Evolutionary conservation across 768 basidiomycete genomes (phyloP).

Genomic region (Mycena latifolia): DNA sequence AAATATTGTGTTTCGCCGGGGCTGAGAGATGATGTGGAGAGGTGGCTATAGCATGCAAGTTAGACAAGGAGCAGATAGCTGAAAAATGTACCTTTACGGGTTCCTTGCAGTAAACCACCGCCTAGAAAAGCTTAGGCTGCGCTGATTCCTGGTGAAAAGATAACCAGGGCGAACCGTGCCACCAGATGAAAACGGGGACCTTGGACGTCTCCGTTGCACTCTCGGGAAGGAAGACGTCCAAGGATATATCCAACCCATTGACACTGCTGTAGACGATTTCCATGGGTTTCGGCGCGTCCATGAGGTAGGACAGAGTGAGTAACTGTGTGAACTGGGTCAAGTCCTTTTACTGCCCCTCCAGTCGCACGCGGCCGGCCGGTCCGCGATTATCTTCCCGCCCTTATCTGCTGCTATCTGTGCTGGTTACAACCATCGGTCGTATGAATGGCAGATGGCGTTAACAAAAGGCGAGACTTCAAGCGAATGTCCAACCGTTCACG

Average conservation of each 20-base stretch:
- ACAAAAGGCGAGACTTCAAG: no score
- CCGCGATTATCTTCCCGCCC: no score
- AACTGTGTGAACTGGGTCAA: no score
- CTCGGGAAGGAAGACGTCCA: constrained; percentile 51
- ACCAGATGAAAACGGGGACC: constrained; percentile 50
- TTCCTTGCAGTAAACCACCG: constrained; percentile 49
- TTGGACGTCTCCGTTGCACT: constrained; percentile 43
- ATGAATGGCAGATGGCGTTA: no score
- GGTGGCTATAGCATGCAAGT: constrained; percentile 35
- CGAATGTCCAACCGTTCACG: no score
- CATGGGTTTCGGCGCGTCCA: constrained; percentile 35
- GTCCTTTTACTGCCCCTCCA: no score
- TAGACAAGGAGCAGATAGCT: not conserved
- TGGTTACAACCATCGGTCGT: no score
- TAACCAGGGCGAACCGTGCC: constrained; percentile 45
- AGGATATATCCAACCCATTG: constrained; percentile 47
- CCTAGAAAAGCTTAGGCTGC: constrained; percentile 31
- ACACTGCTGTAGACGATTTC: constrained; percentile 47
- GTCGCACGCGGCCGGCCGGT: not conserved
- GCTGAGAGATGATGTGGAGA: constrained; percentile 51
- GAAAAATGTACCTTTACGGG: constrained; percentile 40
- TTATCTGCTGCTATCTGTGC: no score
- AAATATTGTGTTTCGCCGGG: constrained; percentile 46
- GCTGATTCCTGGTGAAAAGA: not conserved
- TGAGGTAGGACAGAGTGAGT: not conserved